These are phyloP conservation scores for Quercus lobata DNA, from an alignment of 331 rosid genomes.

Conservation along the genomic window DNA sequence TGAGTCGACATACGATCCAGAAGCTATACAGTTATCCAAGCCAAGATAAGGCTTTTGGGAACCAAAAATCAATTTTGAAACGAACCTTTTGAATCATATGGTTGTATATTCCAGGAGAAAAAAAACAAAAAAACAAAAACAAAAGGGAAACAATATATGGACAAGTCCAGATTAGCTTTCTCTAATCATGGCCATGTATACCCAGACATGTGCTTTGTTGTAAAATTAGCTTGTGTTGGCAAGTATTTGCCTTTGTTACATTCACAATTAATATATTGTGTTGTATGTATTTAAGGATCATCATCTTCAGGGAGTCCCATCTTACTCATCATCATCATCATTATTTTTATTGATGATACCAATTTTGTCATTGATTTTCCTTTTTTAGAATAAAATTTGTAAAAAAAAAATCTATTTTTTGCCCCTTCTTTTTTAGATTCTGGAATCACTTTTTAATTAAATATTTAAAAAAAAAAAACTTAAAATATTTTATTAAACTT, in stretches of 20 bases:
- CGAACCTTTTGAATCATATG: not conserved
- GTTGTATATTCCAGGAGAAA: not conserved
- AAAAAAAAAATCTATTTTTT: not conserved
- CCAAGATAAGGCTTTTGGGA: conserved; percentile 42
- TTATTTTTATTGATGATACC: not conserved
- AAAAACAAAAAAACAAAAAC: too few species aligned
- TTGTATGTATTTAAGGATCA: not conserved
- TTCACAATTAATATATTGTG: not conserved
- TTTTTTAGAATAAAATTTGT: not conserved
- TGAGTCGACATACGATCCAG: conserved; percentile 82
- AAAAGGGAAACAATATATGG: not conserved
- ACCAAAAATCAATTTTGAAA: conserved; percentile 24
- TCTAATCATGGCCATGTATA: not conserved
- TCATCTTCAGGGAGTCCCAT: not conserved
- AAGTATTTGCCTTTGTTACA: not conserved
- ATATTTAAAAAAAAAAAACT: too few species aligned
- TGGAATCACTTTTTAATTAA: too few species aligned
- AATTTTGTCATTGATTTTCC: not conserved
- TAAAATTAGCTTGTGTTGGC: not conserved
- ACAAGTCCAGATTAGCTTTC: not conserved
- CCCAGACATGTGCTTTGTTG: too few species aligned
- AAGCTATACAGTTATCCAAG: conserved; percentile 80
- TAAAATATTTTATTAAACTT: too few species aligned
- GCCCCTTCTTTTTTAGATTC: too few species aligned
- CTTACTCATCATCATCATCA: not conserved